Percentiles rank a stretch among this genome's conserved stretches.
Evolutionary conservation across 2,329 filamentous ascomycete genomes (phyloP).

Genomic region (Pseudogymnoascus sp.): DNA sequence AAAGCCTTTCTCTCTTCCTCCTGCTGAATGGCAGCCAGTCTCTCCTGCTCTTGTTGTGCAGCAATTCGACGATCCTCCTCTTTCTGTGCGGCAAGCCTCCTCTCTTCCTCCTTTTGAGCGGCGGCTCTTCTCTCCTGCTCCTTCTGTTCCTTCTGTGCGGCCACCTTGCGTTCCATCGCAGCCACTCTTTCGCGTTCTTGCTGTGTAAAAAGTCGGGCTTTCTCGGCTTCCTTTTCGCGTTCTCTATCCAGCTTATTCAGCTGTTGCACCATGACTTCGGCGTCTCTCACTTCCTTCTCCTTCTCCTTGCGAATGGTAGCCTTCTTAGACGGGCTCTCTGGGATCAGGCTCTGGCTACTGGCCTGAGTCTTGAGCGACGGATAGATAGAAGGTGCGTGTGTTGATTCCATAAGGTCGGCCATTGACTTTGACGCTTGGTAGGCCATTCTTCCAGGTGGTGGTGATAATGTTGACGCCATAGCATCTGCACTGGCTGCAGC

Average conservation of each 20-base stretch:
- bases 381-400: constrained; percentile 28
- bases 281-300: constrained; percentile 55
- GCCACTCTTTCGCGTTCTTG: constrained; percentile 45
- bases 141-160: constrained; percentile 23
- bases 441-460: constrained; percentile 40
- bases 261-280: constrained; percentile 51
- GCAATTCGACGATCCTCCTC: neutral
- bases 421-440: constrained; percentile 38
- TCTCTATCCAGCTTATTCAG: constrained; percentile 56
- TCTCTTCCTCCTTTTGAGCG: constrained; percentile 44
- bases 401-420: constrained; percentile 29
- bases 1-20: constrained; percentile 37
- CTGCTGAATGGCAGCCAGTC: constrained; percentile 44
- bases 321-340: constrained; percentile 19
- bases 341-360: constrained; percentile 20
- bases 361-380: constrained; percentile 37
- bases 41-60: constrained; percentile 39
- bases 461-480: constrained; percentile 48
- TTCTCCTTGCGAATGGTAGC: constrained; percentile 40
- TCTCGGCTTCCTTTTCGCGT: constrained; percentile 61
- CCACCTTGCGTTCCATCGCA: constrained; percentile 44
- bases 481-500: constrained; percentile 54
- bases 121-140: constrained; percentile 3
- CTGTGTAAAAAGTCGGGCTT: constrained; percentile 50
- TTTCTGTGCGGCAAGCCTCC: constrained; percentile 22